Conservation (phyloP, 1,284 basidiomycete species). For the Puccinia coronata region DNA sequence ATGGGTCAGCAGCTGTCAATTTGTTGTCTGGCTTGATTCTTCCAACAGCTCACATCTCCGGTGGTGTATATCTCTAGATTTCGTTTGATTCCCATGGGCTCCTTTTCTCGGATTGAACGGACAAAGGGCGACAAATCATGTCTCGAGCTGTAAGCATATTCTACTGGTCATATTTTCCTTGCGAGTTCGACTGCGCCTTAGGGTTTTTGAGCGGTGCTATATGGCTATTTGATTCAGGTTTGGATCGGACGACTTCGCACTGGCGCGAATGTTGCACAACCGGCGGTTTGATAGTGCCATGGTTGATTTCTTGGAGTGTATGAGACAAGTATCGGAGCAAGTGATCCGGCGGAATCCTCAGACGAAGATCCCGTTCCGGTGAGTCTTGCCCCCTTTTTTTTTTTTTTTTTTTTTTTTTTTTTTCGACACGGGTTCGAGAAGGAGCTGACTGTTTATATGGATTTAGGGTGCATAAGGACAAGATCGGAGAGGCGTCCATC, state of each 20-base stretch:
- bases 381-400: conserved; percentile 59
- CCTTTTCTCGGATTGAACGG: conserved; percentile 85
- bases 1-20: conserved; percentile 65
- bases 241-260: conserved; percentile 82
- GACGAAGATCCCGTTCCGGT: conserved; percentile 82
- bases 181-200: background rate
- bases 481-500: conserved; percentile 91
- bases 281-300: conserved; percentile 93
- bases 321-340: conserved; percentile 84
- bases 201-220: background rate
- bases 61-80: conserved; percentile 65
- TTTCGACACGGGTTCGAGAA: background rate
- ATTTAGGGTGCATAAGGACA: conserved; percentile 83
- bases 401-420: conserved; percentile 43
- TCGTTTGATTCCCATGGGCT: conserved; percentile 84
- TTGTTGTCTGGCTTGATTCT: conserved; percentile 14
- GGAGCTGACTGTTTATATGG: conserved; percentile 3
- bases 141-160: conserved; percentile 72
- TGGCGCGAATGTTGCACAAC: conserved; percentile 85
- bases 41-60: background rate
- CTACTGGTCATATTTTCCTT: background rate
- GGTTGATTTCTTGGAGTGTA: conserved; percentile 90
- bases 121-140: conserved; percentile 70
- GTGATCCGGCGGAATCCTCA: conserved; percentile 71
- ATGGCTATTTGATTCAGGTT: conserved; percentile 55